Percentiles rank a stretch among this genome's conserved stretches.
These are phyloP conservation scores for Oxyria digyna DNA, from an alignment of 148 eudicot species.

Conservation along the genomic window DNA sequence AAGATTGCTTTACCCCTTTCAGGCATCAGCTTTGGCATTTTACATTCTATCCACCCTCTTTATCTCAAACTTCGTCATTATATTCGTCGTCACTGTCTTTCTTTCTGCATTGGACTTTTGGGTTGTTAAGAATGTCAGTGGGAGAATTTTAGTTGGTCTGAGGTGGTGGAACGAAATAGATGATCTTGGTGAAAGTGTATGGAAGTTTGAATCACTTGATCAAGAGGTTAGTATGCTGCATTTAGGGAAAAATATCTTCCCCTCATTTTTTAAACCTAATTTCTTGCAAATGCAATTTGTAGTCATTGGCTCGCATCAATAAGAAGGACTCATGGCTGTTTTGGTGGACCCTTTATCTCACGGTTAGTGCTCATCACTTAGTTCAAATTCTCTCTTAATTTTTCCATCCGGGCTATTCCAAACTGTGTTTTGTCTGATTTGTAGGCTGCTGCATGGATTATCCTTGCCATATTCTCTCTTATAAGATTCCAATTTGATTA, in stretches of 20 bases:
- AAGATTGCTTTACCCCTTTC: slow-evolving; percentile 14
- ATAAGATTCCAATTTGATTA: slow-evolving; percentile 94
- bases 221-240: slow-evolving; percentile 56
- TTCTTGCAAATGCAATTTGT: slow-evolving; percentile 5
- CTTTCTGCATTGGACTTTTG: slow-evolving; percentile 91
- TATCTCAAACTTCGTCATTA: slow-evolving; percentile 72
- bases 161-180: slow-evolving; percentile 99
- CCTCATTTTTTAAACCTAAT: neutral
- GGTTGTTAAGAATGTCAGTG: slow-evolving; percentile 99
- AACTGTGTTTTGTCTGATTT: slow-evolving; percentile 11
- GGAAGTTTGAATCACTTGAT: slow-evolving; percentile 98
- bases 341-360: slow-evolving; percentile 94
- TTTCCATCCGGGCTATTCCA: neutral
- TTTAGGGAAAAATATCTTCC: neutral
- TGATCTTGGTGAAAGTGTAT: slow-evolving; percentile 81
- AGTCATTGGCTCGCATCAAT: slow-evolving; percentile 95
- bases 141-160: slow-evolving; percentile 88
- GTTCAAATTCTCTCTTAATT: neutral
- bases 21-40: slow-evolving; percentile 90
- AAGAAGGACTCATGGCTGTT: slow-evolving; percentile 98
- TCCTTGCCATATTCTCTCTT: slow-evolving; percentile 81
- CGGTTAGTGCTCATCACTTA: slow-evolving; percentile 36
- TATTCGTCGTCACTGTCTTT: slow-evolving; percentile 84
- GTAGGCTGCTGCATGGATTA: slow-evolving; percentile 81
- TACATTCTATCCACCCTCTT: slow-evolving; percentile 87